Percentiles rank a stretch among this genome's conserved stretches.
Evolutionary conservation across 495 filamentous ascomycete genomes (phyloP).

Genomic region (Cercophora newfieldiana): DNA sequence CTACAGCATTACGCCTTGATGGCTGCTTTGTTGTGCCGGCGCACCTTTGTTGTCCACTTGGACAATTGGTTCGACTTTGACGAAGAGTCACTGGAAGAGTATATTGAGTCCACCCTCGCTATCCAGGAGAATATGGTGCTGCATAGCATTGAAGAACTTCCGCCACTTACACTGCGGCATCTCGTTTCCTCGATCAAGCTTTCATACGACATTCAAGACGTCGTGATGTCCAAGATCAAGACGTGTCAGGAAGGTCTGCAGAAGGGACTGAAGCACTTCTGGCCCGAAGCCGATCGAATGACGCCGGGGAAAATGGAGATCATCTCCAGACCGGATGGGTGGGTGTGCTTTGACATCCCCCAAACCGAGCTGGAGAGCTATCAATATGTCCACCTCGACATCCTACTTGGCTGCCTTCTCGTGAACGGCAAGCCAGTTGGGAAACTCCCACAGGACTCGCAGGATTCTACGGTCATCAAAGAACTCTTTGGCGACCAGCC

Average conservation of each 20-base stretch:
- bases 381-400: slow-evolving; percentile 45
- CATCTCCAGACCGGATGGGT: not conserved
- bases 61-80: slow-evolving; percentile 17
- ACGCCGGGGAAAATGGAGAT: not conserved
- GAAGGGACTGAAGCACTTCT: slow-evolving; percentile 30
- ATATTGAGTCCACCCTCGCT: slow-evolving; percentile 39
- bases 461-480: slow-evolving; percentile 36
- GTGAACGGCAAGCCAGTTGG: slow-evolving; percentile 50
- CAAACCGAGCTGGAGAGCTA: not conserved
- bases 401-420: slow-evolving; percentile 50
- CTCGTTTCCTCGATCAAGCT: slow-evolving; percentile 52
- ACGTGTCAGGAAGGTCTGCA: slow-evolving; percentile 29
- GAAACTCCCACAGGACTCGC: slow-evolving; percentile 47
- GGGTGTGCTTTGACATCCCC: slow-evolving; percentile 17
- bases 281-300: slow-evolving; percentile 22
- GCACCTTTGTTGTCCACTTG: slow-evolving; percentile 44
- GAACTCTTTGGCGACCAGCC: slow-evolving; percentile 52
- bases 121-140: slow-evolving; percentile 42
- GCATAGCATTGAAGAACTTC: slow-evolving; percentile 32
- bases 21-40: slow-evolving; percentile 52
- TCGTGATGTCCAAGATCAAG: slow-evolving; percentile 34
- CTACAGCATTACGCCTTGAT: slow-evolving; percentile 45
- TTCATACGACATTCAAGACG: slow-evolving; percentile 35
- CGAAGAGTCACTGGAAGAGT: slow-evolving; percentile 22
- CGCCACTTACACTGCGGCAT: slow-evolving; percentile 33